Base-by-base conservation (phyloP, 2,329 filamentous ascomycete genomes). In the Akanthomyces dipterigenus region DNA sequence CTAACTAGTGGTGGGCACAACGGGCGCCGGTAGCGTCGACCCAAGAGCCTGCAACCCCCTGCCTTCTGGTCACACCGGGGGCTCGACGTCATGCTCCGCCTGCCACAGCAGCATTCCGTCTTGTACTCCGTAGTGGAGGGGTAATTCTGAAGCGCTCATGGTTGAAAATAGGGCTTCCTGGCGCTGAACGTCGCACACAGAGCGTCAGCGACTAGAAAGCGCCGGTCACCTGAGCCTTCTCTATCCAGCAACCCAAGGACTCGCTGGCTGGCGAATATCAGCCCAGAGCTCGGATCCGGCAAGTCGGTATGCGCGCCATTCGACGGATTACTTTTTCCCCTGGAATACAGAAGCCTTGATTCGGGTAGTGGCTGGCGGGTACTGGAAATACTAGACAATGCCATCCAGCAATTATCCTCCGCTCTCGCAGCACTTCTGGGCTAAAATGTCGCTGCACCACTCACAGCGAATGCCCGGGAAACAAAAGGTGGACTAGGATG, bases 401-500 rank as follows among this genome's bases (percentile, higher is more conserved):
- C 56, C 36, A 59, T 28, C n/a, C 46, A 53, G n/a, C 43, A 53
- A 14, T 31, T 40, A 42, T 24, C 56, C 46, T 50, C 56, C 56
- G 46, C 38, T 53, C 49, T 53, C 57, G 49, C 57, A 53, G 31
- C 28, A 54, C 26, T 46, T 53, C 20, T 26, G 28, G 49, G 8
- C 49, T 50, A 51, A 22, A 45, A 60, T 46, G 57, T 60, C 56
- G 57, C 49, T 54, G 48, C 57, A 60, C 57, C 57, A 60, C 56
- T 59, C 56, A 59, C 24, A 51, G 26, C 34, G 56, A 51, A 34
- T 51, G 36, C 22, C 36, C 34, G 38, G 56, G 36, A 38, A 28
- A 54, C 26, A 56, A 63, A 51, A 62, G 64, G 63, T 64, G 67
- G 65, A 66, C 67, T 67, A 63, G 62, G 61, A 64, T 53, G 54